phyloP scores from a whole-genome alignment of 768 basidiomycete species.

The Erythrobasidium yunnanense region DNA sequence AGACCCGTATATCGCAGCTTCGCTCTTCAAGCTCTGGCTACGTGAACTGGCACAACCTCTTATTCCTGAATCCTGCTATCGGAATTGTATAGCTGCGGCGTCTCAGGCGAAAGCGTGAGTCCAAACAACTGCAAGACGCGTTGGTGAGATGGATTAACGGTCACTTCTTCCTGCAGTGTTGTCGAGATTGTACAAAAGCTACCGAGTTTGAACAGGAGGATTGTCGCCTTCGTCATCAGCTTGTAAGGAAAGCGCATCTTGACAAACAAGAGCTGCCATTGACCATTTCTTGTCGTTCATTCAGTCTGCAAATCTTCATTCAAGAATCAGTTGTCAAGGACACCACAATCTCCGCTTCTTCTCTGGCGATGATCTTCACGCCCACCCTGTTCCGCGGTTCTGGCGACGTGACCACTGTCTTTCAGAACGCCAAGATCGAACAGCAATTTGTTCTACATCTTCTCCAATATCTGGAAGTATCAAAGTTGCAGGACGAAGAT shows the following conservation, averaged over 20 bases:
- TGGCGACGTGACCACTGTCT: not conserved
- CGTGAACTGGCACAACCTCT: conserved; percentile 17
- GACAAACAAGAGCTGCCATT: no score
- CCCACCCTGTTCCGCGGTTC: not conserved
- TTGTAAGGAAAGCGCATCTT: no score
- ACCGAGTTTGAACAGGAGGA: conserved; percentile 2
- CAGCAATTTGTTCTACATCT: conserved; percentile 23
- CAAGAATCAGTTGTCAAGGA: conserved; percentile 28
- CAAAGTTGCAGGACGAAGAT: conserved; percentile 13
- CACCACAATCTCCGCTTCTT: conserved; percentile 15
- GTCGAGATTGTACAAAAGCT: conserved; percentile 1
- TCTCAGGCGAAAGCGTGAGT: not conserved
- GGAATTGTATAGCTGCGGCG: conserved; percentile 9
- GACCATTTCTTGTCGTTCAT: no score
- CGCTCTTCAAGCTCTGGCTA: conserved; percentile 31
- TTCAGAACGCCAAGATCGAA: conserved; percentile 16
- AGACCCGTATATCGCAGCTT: conserved; percentile 28
- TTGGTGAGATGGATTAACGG: not conserved
- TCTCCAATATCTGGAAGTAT: conserved; percentile 6
- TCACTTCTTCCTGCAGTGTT: not conserved
- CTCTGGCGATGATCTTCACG: not conserved
- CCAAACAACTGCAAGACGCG: not conserved
- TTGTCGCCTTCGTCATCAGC: conserved; percentile 23
- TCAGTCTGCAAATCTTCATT: conserved; percentile 13
- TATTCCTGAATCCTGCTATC: conserved; percentile 8